phyloP scores from a whole-genome alignment of 2,329 filamentous ascomycete genomes.

The Aspergillus sp. region DNA sequence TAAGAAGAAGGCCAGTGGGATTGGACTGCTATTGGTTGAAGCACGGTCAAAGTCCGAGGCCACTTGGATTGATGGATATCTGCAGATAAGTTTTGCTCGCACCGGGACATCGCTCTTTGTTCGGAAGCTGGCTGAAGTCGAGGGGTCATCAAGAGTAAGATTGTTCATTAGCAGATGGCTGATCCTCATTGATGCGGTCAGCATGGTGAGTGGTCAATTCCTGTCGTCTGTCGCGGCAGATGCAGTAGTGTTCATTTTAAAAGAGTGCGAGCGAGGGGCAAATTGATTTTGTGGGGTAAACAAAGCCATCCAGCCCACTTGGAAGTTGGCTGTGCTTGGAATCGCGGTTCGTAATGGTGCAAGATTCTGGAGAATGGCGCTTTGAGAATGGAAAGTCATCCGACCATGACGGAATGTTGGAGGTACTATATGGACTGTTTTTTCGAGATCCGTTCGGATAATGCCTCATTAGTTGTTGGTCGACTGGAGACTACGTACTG shows the following conservation, averaged over 20 bases:
- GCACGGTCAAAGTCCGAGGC: neutral
- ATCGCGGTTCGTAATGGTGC: neutral
- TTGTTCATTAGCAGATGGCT: neutral
- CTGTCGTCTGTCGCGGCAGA: neutral
- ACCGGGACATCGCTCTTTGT: too few relatives aligned
- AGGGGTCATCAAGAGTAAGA: neutral
- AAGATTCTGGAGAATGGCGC: neutral
- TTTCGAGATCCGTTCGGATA: neutral
- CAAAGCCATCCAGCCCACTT: neutral
- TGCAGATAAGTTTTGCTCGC: neutral
- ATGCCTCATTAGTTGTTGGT: neutral
- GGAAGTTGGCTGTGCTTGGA: neutral
- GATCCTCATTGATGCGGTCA: neutral
- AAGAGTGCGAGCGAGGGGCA: neutral
- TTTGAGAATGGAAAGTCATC: neutral
- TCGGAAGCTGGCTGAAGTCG: neutral
- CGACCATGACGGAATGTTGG: neutral
- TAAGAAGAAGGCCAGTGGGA: neutral
- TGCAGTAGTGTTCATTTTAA: neutral
- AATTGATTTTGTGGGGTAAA: slow-evolving; percentile 5
- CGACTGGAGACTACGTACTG: neutral
- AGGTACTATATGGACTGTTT: too few relatives aligned
- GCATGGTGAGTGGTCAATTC: neutral
- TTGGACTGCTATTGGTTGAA: neutral
- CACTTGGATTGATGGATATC: neutral